Percentiles rank a stretch among this genome's conserved stretches.
Evolutionary conservation across 345 rosid species (phyloP).

Genomic region (Gossypium herbaceum): DNA sequence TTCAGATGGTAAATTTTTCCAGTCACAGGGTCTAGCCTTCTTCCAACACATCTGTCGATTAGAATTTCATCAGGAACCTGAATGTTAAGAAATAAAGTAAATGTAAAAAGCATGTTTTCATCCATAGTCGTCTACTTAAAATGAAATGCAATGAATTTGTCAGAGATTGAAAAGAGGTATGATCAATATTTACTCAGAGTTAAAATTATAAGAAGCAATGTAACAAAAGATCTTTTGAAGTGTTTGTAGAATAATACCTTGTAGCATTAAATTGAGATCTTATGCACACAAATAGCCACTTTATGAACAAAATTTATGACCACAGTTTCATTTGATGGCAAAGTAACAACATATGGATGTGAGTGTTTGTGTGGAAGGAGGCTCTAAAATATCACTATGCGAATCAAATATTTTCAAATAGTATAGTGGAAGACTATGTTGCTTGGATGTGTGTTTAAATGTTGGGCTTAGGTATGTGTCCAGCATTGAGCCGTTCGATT

Average conservation of each 20-base stretch:
- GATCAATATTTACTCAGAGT: not conserved
- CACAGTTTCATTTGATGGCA: not conserved
- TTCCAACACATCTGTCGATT: constrained; percentile 86
- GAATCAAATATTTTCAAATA: not conserved
- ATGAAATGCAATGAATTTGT: not conserved
- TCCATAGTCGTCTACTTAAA: not conserved
- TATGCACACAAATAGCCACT: not conserved
- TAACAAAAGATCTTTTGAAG: not conserved
- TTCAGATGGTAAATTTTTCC: constrained; percentile 77
- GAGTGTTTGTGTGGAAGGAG: not conserved
- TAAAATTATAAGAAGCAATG: constrained; percentile 4
- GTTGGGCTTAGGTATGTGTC: not conserved
- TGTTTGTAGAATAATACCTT: not conserved
- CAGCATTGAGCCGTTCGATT: not conserved
- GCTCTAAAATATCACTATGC: not conserved
- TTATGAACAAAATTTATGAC: not conserved
- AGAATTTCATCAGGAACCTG: constrained; percentile 97
- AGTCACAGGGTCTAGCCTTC: constrained; percentile 71
- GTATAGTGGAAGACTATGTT: not conserved
- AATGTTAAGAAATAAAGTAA: constrained; percentile 29
- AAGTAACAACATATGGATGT: not conserved
- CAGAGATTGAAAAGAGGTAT: constrained; percentile 1
- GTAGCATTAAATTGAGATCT: not conserved
- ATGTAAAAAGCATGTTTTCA: constrained; percentile 25
- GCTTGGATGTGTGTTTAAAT: not conserved